Conservation (phyloP, 1,139 yeast genomes). For the Yamadazyma dendronema region DNA sequence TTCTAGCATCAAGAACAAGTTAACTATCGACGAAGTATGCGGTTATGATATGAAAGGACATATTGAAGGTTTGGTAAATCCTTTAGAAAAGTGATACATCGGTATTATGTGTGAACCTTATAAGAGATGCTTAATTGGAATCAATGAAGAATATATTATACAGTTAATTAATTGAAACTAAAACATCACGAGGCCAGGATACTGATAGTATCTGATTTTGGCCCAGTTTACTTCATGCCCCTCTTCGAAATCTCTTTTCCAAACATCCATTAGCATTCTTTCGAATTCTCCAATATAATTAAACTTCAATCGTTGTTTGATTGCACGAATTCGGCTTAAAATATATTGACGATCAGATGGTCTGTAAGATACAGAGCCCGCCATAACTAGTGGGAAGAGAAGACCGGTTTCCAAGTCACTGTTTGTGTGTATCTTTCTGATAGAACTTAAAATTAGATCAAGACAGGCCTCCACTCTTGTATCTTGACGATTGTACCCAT, state of each 20-base stretch:
- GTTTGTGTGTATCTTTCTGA: constrained; percentile 14
- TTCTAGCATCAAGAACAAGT: constrained; percentile 19
- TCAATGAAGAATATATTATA: too few species aligned
- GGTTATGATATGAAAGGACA: constrained; percentile 26
- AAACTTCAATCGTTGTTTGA: constrained; percentile 17
- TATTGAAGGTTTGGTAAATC: constrained; percentile 14
- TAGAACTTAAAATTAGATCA: constrained; percentile 16
- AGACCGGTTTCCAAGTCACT: constrained; percentile 20
- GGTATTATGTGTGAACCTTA: not conserved
- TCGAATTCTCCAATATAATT: constrained; percentile 20
- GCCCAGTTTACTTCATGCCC: constrained; percentile 22
- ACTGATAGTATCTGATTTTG: constrained; percentile 18
- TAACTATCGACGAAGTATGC: constrained; percentile 30
- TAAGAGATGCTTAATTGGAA: too few species aligned
- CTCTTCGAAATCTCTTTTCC: constrained; percentile 18
- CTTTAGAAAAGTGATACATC: too few species aligned
- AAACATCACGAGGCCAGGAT: constrained; percentile 23
- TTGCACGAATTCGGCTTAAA: constrained; percentile 14
- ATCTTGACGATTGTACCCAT: constrained; percentile 20
- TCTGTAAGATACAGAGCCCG: constrained; percentile 20
- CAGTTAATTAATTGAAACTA: too few species aligned
- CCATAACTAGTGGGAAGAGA: constrained; percentile 23
- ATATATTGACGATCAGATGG: constrained; percentile 17
- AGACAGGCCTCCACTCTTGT: constrained; percentile 18
- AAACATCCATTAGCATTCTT: constrained; percentile 15